A percentile compares a stretch with the other conserved stretches of the same genome.
These are phyloP conservation scores for Capronia coronata DNA, from an alignment of 2,329 filamentous ascomycete species.

Conservation along the genomic window DNA sequence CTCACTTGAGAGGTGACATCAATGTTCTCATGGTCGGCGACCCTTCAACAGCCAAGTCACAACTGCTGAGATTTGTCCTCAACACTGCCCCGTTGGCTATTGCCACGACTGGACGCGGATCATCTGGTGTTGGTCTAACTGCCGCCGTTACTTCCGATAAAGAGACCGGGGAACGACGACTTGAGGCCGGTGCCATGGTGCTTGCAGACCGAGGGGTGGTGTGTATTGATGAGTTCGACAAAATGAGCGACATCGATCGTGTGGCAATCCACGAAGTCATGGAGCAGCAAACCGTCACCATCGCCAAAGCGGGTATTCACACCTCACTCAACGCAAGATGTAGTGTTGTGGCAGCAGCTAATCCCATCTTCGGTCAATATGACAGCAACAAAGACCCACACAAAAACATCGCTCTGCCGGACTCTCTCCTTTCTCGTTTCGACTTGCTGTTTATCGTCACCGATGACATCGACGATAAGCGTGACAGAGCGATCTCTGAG, in stretches of 20 bases:
- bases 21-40: slow-evolving; percentile 99
- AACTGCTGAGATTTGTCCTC: slow-evolving; percentile 89
- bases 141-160: slow-evolving; percentile 95
- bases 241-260: slow-evolving; percentile 97
- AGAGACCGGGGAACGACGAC: slow-evolving; percentile 87
- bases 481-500: slow-evolving; percentile 86
- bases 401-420: slow-evolving; percentile 94
- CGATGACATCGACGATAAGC: slow-evolving; percentile 91
- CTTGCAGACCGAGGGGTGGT: slow-evolving; percentile 94
- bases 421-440: slow-evolving; percentile 95
- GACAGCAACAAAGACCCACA: slow-evolving; percentile 98
- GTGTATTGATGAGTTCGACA: slow-evolving; percentile 99
- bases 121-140: slow-evolving; percentile 94
- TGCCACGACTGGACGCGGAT: slow-evolving; percentile 91
- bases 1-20: slow-evolving; percentile 95
- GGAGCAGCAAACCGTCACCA: slow-evolving; percentile 99
- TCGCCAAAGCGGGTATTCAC: slow-evolving; percentile 96
- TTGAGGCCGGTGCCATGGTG: slow-evolving; percentile 98
- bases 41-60: slow-evolving; percentile 97
- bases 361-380: slow-evolving; percentile 97
- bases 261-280: slow-evolving; percentile 99
- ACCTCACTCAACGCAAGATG: slow-evolving; percentile 94
- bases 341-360: slow-evolving; percentile 92
- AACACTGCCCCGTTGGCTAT: slow-evolving; percentile 96
- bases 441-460: slow-evolving; percentile 97